phyloP scores from a whole-genome alignment of 768 basidiomycete species.

The Lactifluus echinatus region DNA sequence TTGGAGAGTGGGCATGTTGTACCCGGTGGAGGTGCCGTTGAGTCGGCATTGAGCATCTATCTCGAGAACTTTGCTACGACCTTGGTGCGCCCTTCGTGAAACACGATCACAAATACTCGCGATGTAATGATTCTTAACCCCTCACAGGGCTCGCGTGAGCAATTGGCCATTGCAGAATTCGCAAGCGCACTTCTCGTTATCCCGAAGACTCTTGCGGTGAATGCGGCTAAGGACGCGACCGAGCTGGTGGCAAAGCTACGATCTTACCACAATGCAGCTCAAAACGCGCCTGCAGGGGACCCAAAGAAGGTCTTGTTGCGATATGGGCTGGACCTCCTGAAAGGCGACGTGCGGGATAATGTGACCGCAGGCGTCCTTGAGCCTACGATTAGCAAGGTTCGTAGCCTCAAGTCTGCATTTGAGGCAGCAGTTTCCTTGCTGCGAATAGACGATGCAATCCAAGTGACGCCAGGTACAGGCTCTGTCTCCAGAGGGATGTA shows the following conservation, averaged over 20 bases:
- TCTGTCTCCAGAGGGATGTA: not conserved
- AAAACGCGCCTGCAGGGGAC: slow-evolving; percentile 84
- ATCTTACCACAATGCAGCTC: slow-evolving; percentile 94
- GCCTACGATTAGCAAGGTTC: slow-evolving; percentile 95
- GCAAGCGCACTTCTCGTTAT: slow-evolving; percentile 87
- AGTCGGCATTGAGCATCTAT: slow-evolving; percentile 94
- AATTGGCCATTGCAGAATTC: slow-evolving; percentile 98
- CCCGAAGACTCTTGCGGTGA: slow-evolving; percentile 93
- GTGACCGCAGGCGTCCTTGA: slow-evolving; percentile 88
- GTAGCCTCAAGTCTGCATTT: slow-evolving; percentile 93
- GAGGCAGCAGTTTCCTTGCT: slow-evolving; percentile 93
- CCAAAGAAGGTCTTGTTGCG: slow-evolving; percentile 84
- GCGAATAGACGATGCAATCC: slow-evolving; percentile 94
- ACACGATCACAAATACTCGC: not conserved
- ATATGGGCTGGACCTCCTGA: slow-evolving; percentile 90
- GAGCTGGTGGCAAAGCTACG: slow-evolving; percentile 95
- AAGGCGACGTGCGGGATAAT: slow-evolving; percentile 94
- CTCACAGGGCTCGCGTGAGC: slow-evolving; percentile 88
- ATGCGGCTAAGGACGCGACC: slow-evolving; percentile 97
- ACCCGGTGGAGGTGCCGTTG: slow-evolving; percentile 95
- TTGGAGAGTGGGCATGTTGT: slow-evolving; percentile 94
- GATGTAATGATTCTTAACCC: not conserved
- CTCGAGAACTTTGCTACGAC: slow-evolving; percentile 98
- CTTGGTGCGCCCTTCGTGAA: slow-evolving; percentile 47
- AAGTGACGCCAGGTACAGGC: slow-evolving; percentile 65